Evolutionary conservation across 805 yeast genomes (phyloP), one percentile per base, ranked within the genome.

Genomic region (Starmerella floricola): DNA sequence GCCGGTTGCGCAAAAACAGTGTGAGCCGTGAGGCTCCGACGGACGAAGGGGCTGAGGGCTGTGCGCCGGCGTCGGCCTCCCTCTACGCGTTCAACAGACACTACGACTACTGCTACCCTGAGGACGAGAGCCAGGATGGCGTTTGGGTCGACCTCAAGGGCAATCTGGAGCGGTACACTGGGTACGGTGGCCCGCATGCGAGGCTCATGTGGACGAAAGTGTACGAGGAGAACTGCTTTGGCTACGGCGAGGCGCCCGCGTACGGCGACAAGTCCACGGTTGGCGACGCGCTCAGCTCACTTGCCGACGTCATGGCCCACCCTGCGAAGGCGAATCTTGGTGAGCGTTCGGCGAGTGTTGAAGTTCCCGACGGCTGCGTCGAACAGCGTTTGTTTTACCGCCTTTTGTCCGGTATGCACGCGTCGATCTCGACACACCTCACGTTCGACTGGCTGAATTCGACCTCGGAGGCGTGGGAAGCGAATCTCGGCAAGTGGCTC

Each of bases 111-210:
- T 66, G 70, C 44, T 58, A 62, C 35, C 69, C 69, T 1, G 70
- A 65, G 35, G 70, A 67, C 42, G 66, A 61, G 48, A 45, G 61
- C 18, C 33, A 36, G 27, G 57, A 53, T 3, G 69, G 69, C 11
- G 95, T 85, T 1, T 79, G 79, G 54, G 94, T 91, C 23, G 85
- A 87, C 55, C 69, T 91, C 43, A 68, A 79, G 17, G 83, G 81
- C 41, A 93, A 93, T 57, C 95, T 95, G 1, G 99, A 91, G 62
- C 69, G 97, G 55, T 91, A 83, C 64, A 93, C 98, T 0, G 98
- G 98, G 0, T 91, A 91, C 57, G 81, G 86, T 26, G 98, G 98
- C 24, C 76, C 78, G 38, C 95, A 91, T 55, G 84, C 95, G 18
- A 76, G 79, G 51, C 85, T 80, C 57, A 84, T 91, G 36, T 91